phyloP scores from a whole-genome alignment of 257 asterid species.

The Solanum dulcamara region DNA sequence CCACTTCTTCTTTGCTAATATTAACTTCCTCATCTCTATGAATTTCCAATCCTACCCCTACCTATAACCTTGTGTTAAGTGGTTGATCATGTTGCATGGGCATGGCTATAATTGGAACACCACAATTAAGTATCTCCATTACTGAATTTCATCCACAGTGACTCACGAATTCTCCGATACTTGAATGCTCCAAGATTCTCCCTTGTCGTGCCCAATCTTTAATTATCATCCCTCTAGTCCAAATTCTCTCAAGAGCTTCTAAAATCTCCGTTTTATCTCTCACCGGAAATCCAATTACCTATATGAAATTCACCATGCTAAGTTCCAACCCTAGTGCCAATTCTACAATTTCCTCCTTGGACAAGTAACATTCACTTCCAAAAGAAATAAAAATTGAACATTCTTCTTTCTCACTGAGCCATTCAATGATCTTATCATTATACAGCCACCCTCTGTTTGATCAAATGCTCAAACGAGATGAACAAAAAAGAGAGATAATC shows the following conservation, averaged over 20 bases:
- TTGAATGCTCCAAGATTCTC: conserved; percentile 28
- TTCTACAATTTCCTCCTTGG: conserved; percentile 33
- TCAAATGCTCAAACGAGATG: conserved; percentile 16
- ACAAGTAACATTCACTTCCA: conserved; percentile 48
- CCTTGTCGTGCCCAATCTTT: conserved; percentile 50
- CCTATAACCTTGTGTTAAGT: conserved; percentile 37
- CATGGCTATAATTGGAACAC: conserved; percentile 42
- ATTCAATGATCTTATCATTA: conserved; percentile 11
- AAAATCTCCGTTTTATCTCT: background rate
- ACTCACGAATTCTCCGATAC: conserved; percentile 42
- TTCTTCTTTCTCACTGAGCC: conserved; percentile 33
- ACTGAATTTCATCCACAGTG: conserved; percentile 67
- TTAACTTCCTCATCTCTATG: conserved; percentile 27
- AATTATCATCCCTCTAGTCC: conserved; percentile 32
- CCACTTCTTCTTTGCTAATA: conserved; percentile 30
- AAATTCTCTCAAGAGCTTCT: conserved; percentile 23
- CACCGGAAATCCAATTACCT: conserved; percentile 39
- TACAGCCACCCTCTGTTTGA: background rate
- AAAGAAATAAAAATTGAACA: conserved; percentile 46
- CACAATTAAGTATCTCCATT: conserved; percentile 31
- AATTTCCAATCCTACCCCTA: conserved; percentile 39
- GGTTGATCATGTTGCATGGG: conserved; percentile 69
- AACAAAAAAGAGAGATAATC: conserved; percentile 14
- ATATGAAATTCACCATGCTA: conserved; percentile 40
- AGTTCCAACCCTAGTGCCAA: conserved; percentile 51